Evolutionary conservation across 2,329 filamentous ascomycete genomes (phyloP).

Genomic region (Botrytis paeoniae): DNA sequence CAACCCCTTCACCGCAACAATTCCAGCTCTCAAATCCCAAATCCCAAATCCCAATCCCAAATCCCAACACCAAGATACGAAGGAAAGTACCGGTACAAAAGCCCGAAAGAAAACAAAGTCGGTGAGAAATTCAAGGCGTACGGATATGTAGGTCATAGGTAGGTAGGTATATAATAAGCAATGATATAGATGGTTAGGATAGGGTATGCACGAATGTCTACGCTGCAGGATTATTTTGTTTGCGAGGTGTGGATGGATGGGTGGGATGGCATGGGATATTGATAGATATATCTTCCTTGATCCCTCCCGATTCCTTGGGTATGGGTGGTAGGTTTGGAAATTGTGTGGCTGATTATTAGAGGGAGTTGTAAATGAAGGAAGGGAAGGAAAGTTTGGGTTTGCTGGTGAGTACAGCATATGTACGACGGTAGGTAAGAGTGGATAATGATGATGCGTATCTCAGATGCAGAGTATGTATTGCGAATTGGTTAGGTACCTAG

Average conservation of each 20-base stretch:
- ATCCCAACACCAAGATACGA: not conserved
- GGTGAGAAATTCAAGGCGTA: not conserved
- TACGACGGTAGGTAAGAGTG: not conserved
- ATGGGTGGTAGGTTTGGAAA: not conserved
- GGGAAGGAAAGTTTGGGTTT: not conserved
- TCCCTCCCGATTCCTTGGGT: not conserved
- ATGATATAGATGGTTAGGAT: not conserved
- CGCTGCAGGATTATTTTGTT: not conserved
- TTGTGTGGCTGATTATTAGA: not conserved
- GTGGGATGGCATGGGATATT: not conserved
- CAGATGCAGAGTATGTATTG: not conserved
- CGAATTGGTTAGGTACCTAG: too few species aligned
- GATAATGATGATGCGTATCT: not conserved
- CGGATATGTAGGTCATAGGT: not conserved
- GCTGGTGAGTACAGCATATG: not conserved
- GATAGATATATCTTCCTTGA: not conserved
- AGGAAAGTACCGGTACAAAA: not conserved
- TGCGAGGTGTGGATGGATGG: not conserved
- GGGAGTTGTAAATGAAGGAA: not conserved
- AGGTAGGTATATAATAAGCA: not conserved
- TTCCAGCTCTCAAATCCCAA: not conserved
- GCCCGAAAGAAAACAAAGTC: not conserved
- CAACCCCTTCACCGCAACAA: constrained; percentile 1
- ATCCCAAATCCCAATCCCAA: not conserved
- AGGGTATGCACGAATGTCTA: not conserved